phyloP scores from a whole-genome alignment of 1,284 basidiomycete genomes.

The Calocybe gambosa region DNA sequence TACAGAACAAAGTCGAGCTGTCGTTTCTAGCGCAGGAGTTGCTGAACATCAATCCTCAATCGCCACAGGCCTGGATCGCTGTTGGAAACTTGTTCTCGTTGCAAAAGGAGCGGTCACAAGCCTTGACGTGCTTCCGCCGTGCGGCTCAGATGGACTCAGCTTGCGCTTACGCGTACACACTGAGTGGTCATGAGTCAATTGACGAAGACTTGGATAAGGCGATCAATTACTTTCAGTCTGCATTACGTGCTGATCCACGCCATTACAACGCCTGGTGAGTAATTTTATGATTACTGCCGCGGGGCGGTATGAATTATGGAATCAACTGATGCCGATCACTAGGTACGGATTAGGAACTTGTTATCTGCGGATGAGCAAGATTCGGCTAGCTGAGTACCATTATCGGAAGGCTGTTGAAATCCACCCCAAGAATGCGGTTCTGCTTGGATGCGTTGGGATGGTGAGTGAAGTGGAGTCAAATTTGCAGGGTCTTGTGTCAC shows the following conservation, averaged over 20 bases:
- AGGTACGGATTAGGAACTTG: conserved; percentile 97
- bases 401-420: conserved; percentile 86
- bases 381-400: conserved; percentile 89
- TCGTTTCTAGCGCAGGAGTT: conserved; percentile 90
- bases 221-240: conserved; percentile 83
- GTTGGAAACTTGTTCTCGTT: conserved; percentile 91
- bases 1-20: conserved; percentile 73
- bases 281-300: conserved; percentile 17
- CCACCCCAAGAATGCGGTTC: conserved; percentile 85
- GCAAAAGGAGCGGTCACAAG: conserved; percentile 86
- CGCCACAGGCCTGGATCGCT: conserved; percentile 91
- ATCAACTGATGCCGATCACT: conserved; percentile 15
- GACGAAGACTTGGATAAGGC: conserved; percentile 91
- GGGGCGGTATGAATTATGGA: not conserved
- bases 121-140: conserved; percentile 86
- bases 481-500: conserved; percentile 20
- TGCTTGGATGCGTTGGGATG: conserved; percentile 87
- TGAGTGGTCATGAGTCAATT: conserved; percentile 91
- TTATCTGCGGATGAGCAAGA: conserved; percentile 87
- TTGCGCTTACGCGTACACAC: conserved; percentile 88
- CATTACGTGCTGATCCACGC: conserved; percentile 79
- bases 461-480: conserved; percentile 43
- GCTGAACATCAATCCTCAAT: conserved; percentile 71
- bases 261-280: conserved; percentile 92
- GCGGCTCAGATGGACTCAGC: conserved; percentile 79